Evolutionary conservation across 2,329 filamentous ascomycete genomes (phyloP).

Genomic region (Colletotrichum higginsianum): DNA sequence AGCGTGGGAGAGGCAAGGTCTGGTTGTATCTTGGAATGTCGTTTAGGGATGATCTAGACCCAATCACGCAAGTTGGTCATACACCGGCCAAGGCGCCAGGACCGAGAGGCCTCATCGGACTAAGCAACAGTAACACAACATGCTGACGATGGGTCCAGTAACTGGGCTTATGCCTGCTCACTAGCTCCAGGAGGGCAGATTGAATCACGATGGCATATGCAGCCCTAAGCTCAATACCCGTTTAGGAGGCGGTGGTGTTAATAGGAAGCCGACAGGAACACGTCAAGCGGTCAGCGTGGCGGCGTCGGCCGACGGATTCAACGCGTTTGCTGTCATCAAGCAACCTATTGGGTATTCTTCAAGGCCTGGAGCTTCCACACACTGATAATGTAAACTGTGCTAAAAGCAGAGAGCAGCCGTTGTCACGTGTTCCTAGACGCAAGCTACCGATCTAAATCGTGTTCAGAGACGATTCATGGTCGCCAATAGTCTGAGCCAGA

Average conservation of each 20-base stretch:
- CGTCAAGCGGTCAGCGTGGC: constrained; percentile 33
- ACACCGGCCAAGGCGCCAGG: background rate
- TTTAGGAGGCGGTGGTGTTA: constrained; percentile 29
- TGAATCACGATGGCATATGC: constrained; percentile 18
- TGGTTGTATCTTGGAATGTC: background rate
- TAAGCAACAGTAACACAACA: constrained; percentile 24
- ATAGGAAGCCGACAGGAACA: constrained; percentile 18
- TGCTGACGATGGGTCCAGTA: constrained; percentile 16
- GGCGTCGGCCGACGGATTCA: constrained; percentile 27
- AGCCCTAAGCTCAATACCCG: background rate
- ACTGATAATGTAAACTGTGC: background rate
- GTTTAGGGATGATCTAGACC: background rate
- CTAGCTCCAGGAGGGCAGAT: constrained; percentile 38
- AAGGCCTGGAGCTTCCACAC: constrained; percentile 14
- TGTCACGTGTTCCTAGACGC: constrained; percentile 4
- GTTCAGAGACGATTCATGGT: background rate
- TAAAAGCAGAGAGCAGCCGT: constrained; percentile 5
- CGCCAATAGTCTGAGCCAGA: background rate
- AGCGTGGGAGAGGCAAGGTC: background rate
- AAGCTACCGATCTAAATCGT: constrained; percentile 11
- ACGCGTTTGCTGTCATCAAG: constrained; percentile 10
- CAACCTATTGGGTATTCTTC: background rate
- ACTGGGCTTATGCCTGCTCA: constrained; percentile 37
- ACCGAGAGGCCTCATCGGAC: constrained; percentile 2
- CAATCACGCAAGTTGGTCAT: background rate